Evolutionary conservation across 148 eudicot species (phyloP).

Genomic region (Arctostaphylos glauca): DNA sequence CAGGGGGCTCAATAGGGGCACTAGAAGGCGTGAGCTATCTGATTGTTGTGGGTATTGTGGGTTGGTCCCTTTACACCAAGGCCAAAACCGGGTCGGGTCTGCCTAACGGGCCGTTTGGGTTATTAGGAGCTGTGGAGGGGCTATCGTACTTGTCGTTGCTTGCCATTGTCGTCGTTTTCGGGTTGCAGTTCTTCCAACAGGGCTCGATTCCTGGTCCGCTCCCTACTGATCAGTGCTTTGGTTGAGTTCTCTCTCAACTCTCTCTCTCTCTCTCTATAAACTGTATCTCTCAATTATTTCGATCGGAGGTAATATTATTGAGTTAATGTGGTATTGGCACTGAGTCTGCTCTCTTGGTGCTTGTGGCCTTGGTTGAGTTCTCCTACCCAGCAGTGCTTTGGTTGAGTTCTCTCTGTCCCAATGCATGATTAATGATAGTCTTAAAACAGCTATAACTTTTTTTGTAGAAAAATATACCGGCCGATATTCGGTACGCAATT

Average conservation of each 20-base stretch:
- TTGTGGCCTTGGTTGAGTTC: no score
- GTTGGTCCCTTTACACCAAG: conserved; percentile 90
- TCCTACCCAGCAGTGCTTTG: no score
- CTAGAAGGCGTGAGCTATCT: conserved; percentile 92
- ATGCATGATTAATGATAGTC: no score
- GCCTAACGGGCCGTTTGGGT: conserved; percentile 86
- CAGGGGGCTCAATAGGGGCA: conserved; percentile 91
- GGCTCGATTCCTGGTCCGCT: conserved; percentile 92
- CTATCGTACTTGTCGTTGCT: conserved; percentile 73
- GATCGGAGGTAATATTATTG: no score
- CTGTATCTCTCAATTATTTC: neutral
- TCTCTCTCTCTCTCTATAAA: neutral
- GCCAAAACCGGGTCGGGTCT: conserved; percentile 83
- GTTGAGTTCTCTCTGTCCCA: no score
- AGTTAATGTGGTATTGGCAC: no score
- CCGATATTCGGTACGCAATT: no score
- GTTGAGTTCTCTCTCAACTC: conserved; percentile 26
- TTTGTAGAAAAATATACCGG: no score
- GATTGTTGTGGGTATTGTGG: conserved; percentile 68
- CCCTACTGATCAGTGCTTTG: conserved; percentile 84
- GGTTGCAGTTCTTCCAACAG: conserved; percentile 58
- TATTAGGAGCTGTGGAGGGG: conserved; percentile 94
- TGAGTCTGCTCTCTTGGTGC: no score
- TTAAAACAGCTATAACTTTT: no score
- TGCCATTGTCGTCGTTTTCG: conserved; percentile 79